A percentile compares a stretch with the other conserved stretches of the same genome.
These are phyloP conservation scores for Tulasnella sp. DNA, from an alignment of 768 basidiomycete genomes.

Conservation along the genomic window DNA sequence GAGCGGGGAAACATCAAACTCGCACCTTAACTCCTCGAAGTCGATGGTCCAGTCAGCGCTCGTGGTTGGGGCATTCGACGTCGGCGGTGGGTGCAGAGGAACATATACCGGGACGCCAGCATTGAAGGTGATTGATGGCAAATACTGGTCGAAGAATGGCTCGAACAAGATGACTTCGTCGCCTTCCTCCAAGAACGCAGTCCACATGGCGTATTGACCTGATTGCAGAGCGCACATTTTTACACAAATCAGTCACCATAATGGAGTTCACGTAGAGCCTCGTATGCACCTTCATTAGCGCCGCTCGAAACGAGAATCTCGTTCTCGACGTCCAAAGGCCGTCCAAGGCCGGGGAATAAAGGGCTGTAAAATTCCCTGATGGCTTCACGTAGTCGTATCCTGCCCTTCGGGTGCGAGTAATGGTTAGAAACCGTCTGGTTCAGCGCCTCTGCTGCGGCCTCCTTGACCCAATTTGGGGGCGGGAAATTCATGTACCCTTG, in stretches of 20 bases:
- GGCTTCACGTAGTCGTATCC: slow-evolving; percentile 77
- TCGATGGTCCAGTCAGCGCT: slow-evolving; percentile 82
- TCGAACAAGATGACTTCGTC: slow-evolving; percentile 99
- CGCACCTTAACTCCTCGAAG: slow-evolving; percentile 74
- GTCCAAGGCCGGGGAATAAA: slow-evolving; percentile 30
- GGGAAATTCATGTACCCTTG: slow-evolving; percentile 92
- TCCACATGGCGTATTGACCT: slow-evolving; percentile 92
- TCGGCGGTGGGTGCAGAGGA: slow-evolving; percentile 78
- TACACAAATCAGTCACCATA: neutral
- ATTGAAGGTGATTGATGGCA: slow-evolving; percentile 88
- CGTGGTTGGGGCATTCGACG: slow-evolving; percentile 38
- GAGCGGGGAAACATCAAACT: slow-evolving; percentile 3
- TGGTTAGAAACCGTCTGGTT: slow-evolving; percentile 57
- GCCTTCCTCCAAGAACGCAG: slow-evolving; percentile 80
- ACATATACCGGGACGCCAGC: slow-evolving; percentile 90
- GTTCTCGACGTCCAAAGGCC: slow-evolving; percentile 67
- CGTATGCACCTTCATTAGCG: slow-evolving; percentile 79
- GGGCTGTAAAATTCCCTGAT: slow-evolving; percentile 71
- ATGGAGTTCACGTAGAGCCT: too few relatives aligned
- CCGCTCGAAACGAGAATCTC: slow-evolving; percentile 95
- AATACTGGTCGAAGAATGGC: slow-evolving; percentile 95
- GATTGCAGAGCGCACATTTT: slow-evolving; percentile 18
- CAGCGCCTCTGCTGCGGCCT: slow-evolving; percentile 63
- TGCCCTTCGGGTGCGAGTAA: slow-evolving; percentile 85
- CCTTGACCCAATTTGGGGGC: slow-evolving; percentile 68